phyloP scores from a whole-genome alignment of 768 basidiomycete genomes.

The Mrakia frigida region DNA sequence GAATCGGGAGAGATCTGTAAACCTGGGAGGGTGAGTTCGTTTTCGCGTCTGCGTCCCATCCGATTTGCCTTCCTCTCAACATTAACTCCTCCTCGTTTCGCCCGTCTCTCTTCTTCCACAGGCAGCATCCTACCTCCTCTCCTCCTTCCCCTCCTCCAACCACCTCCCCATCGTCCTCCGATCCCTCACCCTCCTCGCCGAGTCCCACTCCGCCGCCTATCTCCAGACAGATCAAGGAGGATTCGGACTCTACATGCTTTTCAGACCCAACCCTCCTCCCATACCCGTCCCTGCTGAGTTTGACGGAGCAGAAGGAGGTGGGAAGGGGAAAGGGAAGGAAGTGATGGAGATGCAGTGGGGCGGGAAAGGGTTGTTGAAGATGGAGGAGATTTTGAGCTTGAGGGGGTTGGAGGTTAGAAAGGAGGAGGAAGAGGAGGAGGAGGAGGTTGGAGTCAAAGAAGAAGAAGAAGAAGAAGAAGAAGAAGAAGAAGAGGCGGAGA shows the following conservation, averaged over 20 bases:
- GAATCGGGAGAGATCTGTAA: background rate
- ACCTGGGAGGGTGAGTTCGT: background rate
- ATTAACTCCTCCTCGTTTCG: background rate
- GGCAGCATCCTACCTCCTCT: slow-evolving; percentile 18
- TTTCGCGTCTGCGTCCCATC: background rate
- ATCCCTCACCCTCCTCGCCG: slow-evolving; percentile 16
- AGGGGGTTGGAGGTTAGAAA: background rate
- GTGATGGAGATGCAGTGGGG: slow-evolving; percentile 2
- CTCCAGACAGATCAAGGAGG: slow-evolving; percentile 10
- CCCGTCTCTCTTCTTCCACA: background rate
- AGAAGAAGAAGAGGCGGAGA: background rate
- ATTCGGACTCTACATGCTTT: background rate
- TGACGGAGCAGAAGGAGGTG: too few species aligned
- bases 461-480: background rate
- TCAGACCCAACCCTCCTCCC: slow-evolving; percentile 11
- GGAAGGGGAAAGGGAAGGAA: background rate
- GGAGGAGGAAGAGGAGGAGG: background rate
- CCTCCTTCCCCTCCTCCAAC: background rate
- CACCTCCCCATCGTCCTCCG: background rate
- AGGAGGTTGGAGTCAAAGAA: background rate
- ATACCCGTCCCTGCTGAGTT: too few species aligned
- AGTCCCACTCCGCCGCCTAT: background rate
- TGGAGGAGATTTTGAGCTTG: background rate
- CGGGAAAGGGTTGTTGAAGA: slow-evolving; percentile 10
- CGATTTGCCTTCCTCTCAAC: background rate